Evolutionary conservation across 345 rosid species (phyloP).

Genomic region (Isatis tinctoria): DNA sequence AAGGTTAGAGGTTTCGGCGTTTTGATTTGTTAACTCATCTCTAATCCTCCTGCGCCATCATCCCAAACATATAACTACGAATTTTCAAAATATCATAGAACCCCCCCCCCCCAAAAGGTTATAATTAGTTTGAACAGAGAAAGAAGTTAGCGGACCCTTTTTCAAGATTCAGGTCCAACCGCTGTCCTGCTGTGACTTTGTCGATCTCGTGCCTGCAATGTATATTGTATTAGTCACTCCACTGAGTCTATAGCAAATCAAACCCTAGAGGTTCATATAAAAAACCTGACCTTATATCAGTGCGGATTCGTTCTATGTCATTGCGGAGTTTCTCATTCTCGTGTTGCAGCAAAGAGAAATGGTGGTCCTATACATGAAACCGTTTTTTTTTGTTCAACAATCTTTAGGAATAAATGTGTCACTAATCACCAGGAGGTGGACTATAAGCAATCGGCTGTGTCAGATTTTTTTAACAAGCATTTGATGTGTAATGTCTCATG

Average conservation of each 20-base stretch:
- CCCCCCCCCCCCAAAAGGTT: neutral
- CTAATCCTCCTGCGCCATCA: conserved; percentile 57
- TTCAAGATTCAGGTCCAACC: conserved; percentile 93
- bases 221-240: neutral
- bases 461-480: neutral
- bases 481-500: neutral
- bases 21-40: conserved; percentile 77
- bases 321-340: conserved; percentile 72
- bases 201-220: conserved; percentile 76
- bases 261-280: neutral
- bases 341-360: conserved; percentile 71
- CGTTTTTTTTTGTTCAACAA: neutral
- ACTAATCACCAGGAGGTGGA: neutral
- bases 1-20: conserved; percentile 64
- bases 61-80: neutral
- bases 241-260: neutral
- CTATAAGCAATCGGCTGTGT: neutral
- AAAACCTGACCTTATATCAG: conserved; percentile 61
- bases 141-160: conserved; percentile 48
- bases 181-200: conserved; percentile 83
- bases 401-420: neutral
- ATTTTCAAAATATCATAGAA: neutral
- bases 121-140: neutral
- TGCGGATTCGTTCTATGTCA: conserved; percentile 76
- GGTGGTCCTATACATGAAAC: conserved; percentile 54